Percentiles rank a stretch among this genome's conserved stretches.
These are phyloP conservation scores for Glycine tomentella DNA, from an alignment of 306 rosid species.

Conservation along the genomic window DNA sequence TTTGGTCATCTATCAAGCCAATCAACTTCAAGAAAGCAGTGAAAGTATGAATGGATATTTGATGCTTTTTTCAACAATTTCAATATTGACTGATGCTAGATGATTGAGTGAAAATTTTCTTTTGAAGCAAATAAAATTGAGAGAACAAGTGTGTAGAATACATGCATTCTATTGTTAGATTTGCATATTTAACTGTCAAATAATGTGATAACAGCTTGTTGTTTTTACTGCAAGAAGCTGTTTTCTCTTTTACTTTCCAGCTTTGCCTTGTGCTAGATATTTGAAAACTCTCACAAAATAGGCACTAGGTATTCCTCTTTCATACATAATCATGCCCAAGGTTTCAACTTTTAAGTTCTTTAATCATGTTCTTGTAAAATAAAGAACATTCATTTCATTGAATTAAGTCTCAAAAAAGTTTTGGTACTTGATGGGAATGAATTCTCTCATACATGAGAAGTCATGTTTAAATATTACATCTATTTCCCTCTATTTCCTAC, in stretches of 20 bases:
- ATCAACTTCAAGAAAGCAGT: slow-evolving; percentile 65
- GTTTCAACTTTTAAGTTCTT: background rate
- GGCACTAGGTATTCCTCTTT: background rate
- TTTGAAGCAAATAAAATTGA: background rate
- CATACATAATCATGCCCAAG: background rate
- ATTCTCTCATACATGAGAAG: background rate
- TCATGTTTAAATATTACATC: background rate
- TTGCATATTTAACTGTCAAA: slow-evolving; percentile 8
- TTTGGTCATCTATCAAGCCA: slow-evolving; percentile 64
- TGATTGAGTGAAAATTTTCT: background rate
- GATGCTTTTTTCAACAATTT: slow-evolving; percentile 19
- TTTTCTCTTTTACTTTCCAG: background rate
- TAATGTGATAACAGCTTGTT: slow-evolving; percentile 44
- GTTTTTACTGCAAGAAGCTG: background rate
- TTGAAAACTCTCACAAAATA: background rate
- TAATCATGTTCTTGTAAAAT: background rate
- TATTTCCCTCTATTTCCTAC: background rate
- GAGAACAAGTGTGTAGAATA: background rate
- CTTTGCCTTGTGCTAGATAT: background rate
- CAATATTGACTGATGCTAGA: slow-evolving; percentile 32
- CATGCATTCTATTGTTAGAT: background rate
- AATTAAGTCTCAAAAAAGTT: background rate
- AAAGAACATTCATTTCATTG: background rate
- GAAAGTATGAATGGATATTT: slow-evolving; percentile 52
- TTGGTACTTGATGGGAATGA: background rate